phyloP scores from a whole-genome alignment of 176 grass and related monocot species.

The Rhynchospora tenuis region DNA sequence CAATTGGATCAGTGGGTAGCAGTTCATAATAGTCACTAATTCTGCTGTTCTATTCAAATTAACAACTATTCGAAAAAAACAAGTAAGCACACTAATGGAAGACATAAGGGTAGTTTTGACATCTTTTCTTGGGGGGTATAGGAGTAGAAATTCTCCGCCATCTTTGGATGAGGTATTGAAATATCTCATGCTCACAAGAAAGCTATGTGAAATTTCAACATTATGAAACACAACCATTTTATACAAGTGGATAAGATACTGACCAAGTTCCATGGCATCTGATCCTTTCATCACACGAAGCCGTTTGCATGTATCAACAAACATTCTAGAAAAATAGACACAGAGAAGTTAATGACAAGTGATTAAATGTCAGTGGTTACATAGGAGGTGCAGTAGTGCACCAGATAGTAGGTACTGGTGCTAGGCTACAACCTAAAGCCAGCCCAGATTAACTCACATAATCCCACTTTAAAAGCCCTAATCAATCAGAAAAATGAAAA shows the following conservation, averaged over 20 bases:
- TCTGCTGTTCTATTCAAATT: too few species aligned
- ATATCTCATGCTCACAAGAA: background rate
- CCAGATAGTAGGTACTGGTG: too few species aligned
- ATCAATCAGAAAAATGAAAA: background rate
- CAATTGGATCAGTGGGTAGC: too few species aligned
- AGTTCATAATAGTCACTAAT: too few species aligned
- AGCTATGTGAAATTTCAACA: background rate
- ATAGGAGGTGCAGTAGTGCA: too few species aligned
- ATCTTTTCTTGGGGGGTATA: background rate
- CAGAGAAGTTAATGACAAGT: background rate
- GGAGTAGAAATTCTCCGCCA: background rate
- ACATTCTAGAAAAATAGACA: conserved; percentile 27
- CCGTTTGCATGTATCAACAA: conserved; percentile 44
- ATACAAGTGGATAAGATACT: conserved; percentile 13
- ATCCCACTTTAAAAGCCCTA: background rate
- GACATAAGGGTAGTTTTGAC: background rate
- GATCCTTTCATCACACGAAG: conserved; percentile 47
- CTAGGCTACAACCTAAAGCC: background rate
- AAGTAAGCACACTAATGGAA: background rate
- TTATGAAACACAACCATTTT: background rate
- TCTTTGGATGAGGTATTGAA: background rate
- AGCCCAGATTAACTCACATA: background rate
- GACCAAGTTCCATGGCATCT: conserved; percentile 41
- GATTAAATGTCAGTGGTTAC: background rate
- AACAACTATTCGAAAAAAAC: too few species aligned